Evolutionary conservation across 2,329 filamentous ascomycete species (phyloP), one percentile per base, ranked within the genome.

Genomic region (Ophiostoma sp.): DNA sequence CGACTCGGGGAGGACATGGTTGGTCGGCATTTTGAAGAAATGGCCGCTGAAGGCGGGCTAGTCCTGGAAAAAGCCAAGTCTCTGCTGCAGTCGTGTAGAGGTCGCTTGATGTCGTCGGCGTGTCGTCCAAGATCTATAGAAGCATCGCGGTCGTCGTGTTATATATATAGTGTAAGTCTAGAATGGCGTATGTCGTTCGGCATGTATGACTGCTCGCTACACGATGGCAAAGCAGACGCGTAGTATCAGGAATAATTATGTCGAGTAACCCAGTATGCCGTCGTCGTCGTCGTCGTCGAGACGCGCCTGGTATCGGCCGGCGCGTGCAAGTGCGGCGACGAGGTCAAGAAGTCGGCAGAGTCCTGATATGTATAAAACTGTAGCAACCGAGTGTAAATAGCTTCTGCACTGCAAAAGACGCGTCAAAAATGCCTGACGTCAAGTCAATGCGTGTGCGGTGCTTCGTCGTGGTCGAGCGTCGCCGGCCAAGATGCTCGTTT

Each of bases 1-100:
- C 72, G 85, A 83, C 57, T 80, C 79, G 11, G 84, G 81, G 57
- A 80, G 81, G 70, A 89, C 83, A 73, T 87, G 86, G 69, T 82
- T 79, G 33, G 85, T 88, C 66, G 87, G 86, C 87, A 89, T 89
- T 60, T 76, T 83, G 73, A 11, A 27, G 27, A 33, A 13, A 23
- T 13, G 27, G 27, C 57, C 15, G 57, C 11, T 15, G 5, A 33
- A 33, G 57, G 4, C 23, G 27, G 4, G 57, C 57, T 20, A 20
- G 52, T 54, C 52, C 17, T 15, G 36, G 17, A 10, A 54, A 10
- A 54, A 17, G 17, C 17, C 52, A 54, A 54, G 44, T 48, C 15
- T n/a, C 2, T n/a, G 17, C 44, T 48, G 4, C 44, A 31, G n/a
- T 57, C 1, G 27, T 33, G 7, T 62, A 31, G n/a, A 57, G n/a